phyloP scores from a whole-genome alignment of 1,284 basidiomycete species.

The Tetrapyrgos nigripes region DNA sequence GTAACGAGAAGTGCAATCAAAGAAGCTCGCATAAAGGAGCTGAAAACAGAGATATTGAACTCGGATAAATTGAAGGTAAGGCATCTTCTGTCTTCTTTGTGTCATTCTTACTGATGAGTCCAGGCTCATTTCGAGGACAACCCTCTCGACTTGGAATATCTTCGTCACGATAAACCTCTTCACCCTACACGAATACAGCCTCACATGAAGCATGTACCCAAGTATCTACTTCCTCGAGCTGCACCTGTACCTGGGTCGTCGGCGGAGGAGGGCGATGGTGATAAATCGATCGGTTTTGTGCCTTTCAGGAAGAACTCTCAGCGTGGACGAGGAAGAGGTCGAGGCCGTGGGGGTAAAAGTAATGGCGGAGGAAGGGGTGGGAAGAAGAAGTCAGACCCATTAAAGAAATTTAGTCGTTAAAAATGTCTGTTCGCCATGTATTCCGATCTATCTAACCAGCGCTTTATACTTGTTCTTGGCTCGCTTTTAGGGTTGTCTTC shows the following conservation, averaged over 20 bases:
- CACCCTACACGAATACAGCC: slow-evolving; percentile 88
- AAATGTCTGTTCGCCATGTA: too few relatives aligned
- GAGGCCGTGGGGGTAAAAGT: slow-evolving; percentile 50
- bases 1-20: slow-evolving; percentile 89
- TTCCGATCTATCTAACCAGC: too few relatives aligned
- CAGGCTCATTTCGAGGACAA: slow-evolving; percentile 99
- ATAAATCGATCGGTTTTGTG: slow-evolving; percentile 57
- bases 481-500: too few relatives aligned
- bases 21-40: slow-evolving; percentile 94
- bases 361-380: slow-evolving; percentile 51
- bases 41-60: slow-evolving; percentile 94
- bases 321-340: slow-evolving; percentile 57
- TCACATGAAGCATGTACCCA: slow-evolving; percentile 96
- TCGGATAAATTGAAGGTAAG: slow-evolving; percentile 93
- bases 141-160: slow-evolving; percentile 90
- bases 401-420: slow-evolving; percentile 72
- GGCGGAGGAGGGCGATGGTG: slow-evolving; percentile 24
- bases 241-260: slow-evolving; percentile 49
- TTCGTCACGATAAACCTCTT: slow-evolving; percentile 94
- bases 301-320: slow-evolving; percentile 70
- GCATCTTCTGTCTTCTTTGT: background rate
- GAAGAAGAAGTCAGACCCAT: slow-evolving; percentile 75
- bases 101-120: slow-evolving; percentile 6
- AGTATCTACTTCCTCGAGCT: slow-evolving; percentile 90
- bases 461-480: too few relatives aligned